Evolutionary conservation across 257 asterid genomes (phyloP), one percentile per base, ranked within the genome.

Genomic region (Plantago major): DNA sequence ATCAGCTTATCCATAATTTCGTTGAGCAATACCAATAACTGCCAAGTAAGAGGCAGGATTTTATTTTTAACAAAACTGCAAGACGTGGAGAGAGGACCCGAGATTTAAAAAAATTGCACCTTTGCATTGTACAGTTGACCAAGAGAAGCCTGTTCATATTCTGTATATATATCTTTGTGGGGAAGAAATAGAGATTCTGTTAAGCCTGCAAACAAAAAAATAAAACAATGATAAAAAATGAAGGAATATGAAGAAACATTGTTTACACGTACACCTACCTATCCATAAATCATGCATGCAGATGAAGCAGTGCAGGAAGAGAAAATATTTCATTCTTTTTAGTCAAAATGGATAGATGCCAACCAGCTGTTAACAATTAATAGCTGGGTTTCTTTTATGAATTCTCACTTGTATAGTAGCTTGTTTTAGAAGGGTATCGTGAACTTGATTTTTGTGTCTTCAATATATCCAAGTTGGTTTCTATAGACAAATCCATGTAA

Each of bases 61-160:
- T n/a, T n/a, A n/a, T n/a, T 26, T 15, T 30, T 54, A 33, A 7
- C 7, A 19, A 46, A 51, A 40, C 10, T 3, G 22, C 55, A 55
- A 12, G 14, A 18, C n/a, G 7, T 12, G 55, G 67, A 22, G 62
- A 62, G 52, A 55, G 74, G 48, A 57, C 63, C 51, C 52, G 53
- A 58, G 58, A 70, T 46, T 60, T 62, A 60, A 44, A 66, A 71
- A 43, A 46, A 46, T 18, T 62, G 56, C 43, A 93, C 99, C 97
- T 89, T 89, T 60, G 91, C 78, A 70, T 82, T 89, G 71, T 87
- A 89, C 58, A 93, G 87, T 83, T 93, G 99, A 64, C 76, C 76
- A 57, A 93, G 95, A 76, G 99, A 89, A 70, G 99, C 87, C 80
- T 89, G 99, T 70, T 93, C 99, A 46, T 78, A 87, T 76, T 93